Conservation (phyloP, 805 yeast species). For the Suhomyces emberorum region DNA sequence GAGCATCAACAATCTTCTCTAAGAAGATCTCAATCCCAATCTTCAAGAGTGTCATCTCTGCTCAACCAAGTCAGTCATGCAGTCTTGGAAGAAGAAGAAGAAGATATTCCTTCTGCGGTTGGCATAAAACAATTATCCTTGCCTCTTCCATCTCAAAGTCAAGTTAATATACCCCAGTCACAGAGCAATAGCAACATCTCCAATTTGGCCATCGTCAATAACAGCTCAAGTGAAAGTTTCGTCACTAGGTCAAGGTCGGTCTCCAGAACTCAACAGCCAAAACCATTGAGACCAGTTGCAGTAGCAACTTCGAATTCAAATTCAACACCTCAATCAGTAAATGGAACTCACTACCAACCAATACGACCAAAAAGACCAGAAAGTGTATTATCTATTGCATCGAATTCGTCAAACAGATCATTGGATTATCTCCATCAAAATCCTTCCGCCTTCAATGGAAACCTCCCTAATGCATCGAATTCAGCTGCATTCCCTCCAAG, state of each 20-base stretch:
- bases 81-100: not conserved
- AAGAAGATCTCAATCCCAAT: slow-evolving; percentile 1
- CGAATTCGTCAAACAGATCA: slow-evolving; percentile 30
- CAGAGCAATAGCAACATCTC: not conserved
- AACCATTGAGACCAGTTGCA: slow-evolving; percentile 16
- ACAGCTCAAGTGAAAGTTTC: not conserved
- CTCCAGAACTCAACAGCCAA: slow-evolving; percentile 18
- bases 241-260: not conserved
- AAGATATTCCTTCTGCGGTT: not conserved
- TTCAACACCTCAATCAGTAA: slow-evolving; percentile 1
- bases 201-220: not conserved
- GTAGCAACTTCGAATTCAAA: slow-evolving; percentile 1
- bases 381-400: slow-evolving; percentile 38
- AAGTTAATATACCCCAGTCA: not conserved
- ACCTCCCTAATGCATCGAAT: slow-evolving; percentile 12
- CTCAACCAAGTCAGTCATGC: not conserved
- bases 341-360: slow-evolving; percentile 18
- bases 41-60: not conserved
- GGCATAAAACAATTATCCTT: not conserved
- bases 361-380: slow-evolving; percentile 37
- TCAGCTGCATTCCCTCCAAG: slow-evolving; percentile 16
- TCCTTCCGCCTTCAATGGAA: slow-evolving; percentile 10
- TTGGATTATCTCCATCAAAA: slow-evolving; percentile 7
- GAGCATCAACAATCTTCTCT: slow-evolving; percentile 1
- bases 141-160: not conserved